phyloP scores from a whole-genome alignment of 75 land plant genomes.

The Sequoiadendron giganteum region DNA sequence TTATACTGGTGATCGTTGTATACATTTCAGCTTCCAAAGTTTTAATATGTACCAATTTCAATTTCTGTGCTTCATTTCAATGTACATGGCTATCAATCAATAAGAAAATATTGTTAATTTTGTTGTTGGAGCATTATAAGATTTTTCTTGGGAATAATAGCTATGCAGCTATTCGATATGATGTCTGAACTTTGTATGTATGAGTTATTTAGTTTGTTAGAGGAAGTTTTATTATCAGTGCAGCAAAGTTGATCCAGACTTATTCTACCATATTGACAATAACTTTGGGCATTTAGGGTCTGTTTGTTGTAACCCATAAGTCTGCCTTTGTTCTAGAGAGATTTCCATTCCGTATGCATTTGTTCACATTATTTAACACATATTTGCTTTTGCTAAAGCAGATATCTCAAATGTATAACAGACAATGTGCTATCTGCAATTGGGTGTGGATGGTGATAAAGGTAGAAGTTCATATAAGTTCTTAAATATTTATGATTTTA shows the following conservation, averaged over 20 bases:
- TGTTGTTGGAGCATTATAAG: not conserved
- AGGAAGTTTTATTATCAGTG: not conserved
- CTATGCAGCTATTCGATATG: not conserved
- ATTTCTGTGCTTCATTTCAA: not conserved
- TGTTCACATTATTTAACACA: not conserved
- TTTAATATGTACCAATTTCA: constrained; percentile 7
- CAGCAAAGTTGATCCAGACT: not conserved
- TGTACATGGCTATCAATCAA: not conserved
- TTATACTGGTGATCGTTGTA: not conserved
- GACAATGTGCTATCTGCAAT: not conserved
- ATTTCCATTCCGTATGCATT: not conserved
- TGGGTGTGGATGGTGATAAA: not conserved
- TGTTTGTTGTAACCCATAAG: not conserved
- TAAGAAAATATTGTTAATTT: not conserved
- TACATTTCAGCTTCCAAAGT: not conserved
- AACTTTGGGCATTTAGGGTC: not conserved
- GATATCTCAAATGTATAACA: not conserved
- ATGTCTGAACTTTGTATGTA: not conserved
- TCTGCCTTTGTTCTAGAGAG: not conserved
- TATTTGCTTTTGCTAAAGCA: not conserved
- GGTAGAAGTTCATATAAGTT: not conserved
- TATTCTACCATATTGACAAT: not conserved
- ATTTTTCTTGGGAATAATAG: not conserved
- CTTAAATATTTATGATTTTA: not conserved
- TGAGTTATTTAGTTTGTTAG: not conserved